Evolutionary conservation across 2,329 filamentous ascomycete genomes (phyloP).

Genomic region (Colletotrichum sansevieriae): DNA sequence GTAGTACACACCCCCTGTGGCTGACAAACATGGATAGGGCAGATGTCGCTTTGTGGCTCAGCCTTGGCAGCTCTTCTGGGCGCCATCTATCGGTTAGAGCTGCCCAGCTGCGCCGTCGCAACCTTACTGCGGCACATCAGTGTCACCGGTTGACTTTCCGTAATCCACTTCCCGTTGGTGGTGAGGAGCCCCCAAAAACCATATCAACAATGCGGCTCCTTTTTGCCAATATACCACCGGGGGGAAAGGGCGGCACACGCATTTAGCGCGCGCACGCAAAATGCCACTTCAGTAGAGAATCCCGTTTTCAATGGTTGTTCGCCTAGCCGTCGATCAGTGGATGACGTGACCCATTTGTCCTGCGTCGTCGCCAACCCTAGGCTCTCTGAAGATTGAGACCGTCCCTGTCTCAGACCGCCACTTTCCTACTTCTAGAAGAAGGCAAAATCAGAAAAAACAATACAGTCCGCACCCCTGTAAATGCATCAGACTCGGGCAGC

Average conservation of each 20-base stretch:
- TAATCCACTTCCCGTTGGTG: constrained; percentile 27
- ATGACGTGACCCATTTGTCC: neutral
- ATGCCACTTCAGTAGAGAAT: neutral
- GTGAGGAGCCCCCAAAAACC: neutral
- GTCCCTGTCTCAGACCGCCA: too few species aligned
- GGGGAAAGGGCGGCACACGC: constrained; percentile 6
- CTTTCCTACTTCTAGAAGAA: too few species aligned
- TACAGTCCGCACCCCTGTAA: too few species aligned
- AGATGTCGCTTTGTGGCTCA: constrained; percentile 19
- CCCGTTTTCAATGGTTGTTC: constrained; percentile 28
- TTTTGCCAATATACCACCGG: constrained; percentile 8
- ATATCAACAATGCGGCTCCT: constrained; percentile 14
- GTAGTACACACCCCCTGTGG: constrained; percentile 3
- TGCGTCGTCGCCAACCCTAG: neutral
- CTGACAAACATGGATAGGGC: constrained; percentile 16
- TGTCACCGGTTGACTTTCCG: neutral
- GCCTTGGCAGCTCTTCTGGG: constrained; percentile 24
- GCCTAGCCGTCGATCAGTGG: constrained; percentile 11
- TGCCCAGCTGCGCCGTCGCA: neutral
- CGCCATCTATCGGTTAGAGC: constrained; percentile 6
- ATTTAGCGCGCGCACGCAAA: constrained; percentile 17
- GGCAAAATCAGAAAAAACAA: too few species aligned
- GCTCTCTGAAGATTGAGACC: too few species aligned
- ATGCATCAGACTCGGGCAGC: too few species aligned
- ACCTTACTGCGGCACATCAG: too few species aligned